Evolutionary conservation across 2,329 filamentous ascomycete species (phyloP).

Genomic region (Fusarium miscanthi): DNA sequence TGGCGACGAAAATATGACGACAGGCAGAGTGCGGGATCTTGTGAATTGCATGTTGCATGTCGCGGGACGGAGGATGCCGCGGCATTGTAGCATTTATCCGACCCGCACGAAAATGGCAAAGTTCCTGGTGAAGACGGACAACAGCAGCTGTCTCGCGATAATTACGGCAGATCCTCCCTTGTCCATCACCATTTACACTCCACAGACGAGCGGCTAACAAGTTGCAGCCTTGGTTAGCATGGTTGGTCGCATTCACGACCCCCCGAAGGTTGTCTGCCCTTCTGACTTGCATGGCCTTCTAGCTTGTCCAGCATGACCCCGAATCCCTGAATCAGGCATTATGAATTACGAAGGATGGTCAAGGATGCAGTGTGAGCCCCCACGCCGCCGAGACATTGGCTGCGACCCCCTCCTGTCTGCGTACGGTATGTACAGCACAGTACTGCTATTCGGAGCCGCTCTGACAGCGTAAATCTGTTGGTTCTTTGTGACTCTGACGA

Average conservation of each 20-base stretch:
- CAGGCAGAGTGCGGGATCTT: constrained; percentile 20
- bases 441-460: constrained; percentile 15
- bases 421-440: constrained; percentile 3
- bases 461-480: constrained; percentile 5
- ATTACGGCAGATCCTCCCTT: constrained; percentile 39
- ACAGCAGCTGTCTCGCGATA: constrained; percentile 38
- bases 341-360: constrained; percentile 32
- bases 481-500: constrained; percentile 6
- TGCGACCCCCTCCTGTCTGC: constrained; percentile 24
- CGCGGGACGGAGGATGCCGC: constrained; percentile 28
- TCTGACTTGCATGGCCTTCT: constrained; percentile 45
- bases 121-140: constrained; percentile 30
- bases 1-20: constrained; percentile 24
- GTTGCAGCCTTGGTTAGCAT: constrained; percentile 1
- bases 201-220: constrained; percentile 3
- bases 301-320: constrained; percentile 30
- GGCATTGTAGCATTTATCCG: constrained; percentile 27
- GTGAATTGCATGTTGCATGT: constrained; percentile 6
- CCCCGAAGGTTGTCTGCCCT: constrained; percentile 40
- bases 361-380: constrained; percentile 33
- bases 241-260: constrained; percentile 20
- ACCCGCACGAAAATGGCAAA: constrained; percentile 7
- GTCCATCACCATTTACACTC: constrained; percentile 34
- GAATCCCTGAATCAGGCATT: constrained; percentile 41
- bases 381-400: constrained; percentile 42